Evolutionary conservation across 2,329 filamentous ascomycete species (phyloP), one percentile per base, ranked within the genome.

Genomic region (Pseudogymnoascus sp.): DNA sequence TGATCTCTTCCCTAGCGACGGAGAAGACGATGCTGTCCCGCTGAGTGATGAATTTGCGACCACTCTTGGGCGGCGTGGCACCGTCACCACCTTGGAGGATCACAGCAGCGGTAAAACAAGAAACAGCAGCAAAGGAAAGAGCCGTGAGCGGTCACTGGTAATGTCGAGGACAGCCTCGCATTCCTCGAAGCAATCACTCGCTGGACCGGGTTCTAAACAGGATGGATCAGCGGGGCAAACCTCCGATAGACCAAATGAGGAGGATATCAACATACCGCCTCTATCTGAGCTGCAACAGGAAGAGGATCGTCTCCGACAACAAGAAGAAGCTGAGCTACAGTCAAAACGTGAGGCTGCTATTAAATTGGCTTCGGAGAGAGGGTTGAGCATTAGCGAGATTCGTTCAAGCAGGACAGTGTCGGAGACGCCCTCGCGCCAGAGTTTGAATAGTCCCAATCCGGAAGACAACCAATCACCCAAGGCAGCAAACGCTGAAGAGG

Each of bases 41-140:
- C 77, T 97, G 17, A 91, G 93, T 70, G 93, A 97, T 72, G 93
- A 97, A 71, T 96, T 97, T 69, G 90, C 92, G 2, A 87, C 96
- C 73, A 86, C 87, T 2, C 80, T 97, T 65, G 88, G 92, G 65
- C 84, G 89, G 61, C 85, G 88, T 67, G 83, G 82, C n/a, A 85
- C 82, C 1, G 77, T 77, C 3, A 73, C 78, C 31, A 78, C 77
- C 44, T 78, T 78, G 15, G 91, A 95, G 63, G 89, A 91, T 70
- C 82, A 83, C 53, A 88, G 87, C 68, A 92, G 88, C 70, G 84
- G 82, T 53, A 88, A 83, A 66, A 86, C 83, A 21, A 76, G 77
- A 65, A 56, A 56, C 50, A 83, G 81, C 66, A 86, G 82, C 68
- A 86, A 86, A 67, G 84, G 84, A 0, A 87, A 87, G 70, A 76